Percentiles rank a stretch among this genome's conserved stretches.
Evolutionary conservation across 495 filamentous ascomycete species (phyloP).

Genomic region (Rostrohypoxylon terebratum): DNA sequence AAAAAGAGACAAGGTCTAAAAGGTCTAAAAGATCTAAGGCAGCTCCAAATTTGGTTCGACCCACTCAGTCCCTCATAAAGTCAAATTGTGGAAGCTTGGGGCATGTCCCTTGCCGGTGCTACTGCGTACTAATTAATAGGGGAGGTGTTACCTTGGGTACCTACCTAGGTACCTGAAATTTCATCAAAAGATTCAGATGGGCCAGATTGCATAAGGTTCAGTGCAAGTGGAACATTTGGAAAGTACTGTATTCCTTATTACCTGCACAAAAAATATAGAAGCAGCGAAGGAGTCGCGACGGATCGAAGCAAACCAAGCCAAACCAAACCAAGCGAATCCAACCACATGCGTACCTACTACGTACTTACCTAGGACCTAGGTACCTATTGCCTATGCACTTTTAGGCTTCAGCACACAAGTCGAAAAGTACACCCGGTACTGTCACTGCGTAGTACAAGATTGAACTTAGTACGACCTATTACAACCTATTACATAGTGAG

Average conservation of each 20-base stretch:
- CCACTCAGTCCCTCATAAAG: conserved; percentile 29
- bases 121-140: conserved; percentile 36
- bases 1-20: conserved; percentile 18
- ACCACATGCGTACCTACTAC: too few relatives aligned
- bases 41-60: conserved; percentile 31
- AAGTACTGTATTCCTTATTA: conserved; percentile 3
- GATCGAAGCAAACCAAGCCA: neutral
- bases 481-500: neutral
- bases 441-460: neutral
- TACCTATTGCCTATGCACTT: too few relatives aligned
- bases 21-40: neutral
- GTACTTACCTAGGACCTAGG: too few relatives aligned
- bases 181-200: conserved; percentile 31
- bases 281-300: conserved; percentile 1
- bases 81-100: conserved; percentile 38
- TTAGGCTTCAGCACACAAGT: too few relatives aligned
- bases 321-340: too few relatives aligned
- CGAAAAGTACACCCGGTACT: neutral
- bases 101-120: conserved; percentile 27
- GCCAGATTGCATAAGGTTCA: conserved; percentile 4
- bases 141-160: conserved; percentile 24
- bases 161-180: conserved; percentile 34
- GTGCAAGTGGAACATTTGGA: neutral
- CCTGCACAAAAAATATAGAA: conserved; percentile 13
- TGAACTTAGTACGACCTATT: too few relatives aligned